Percentiles rank a stretch among this genome's conserved stretches.
These are phyloP conservation scores for Nasturtium officinale DNA, from an alignment of 345 rosid species.

Conservation along the genomic window DNA sequence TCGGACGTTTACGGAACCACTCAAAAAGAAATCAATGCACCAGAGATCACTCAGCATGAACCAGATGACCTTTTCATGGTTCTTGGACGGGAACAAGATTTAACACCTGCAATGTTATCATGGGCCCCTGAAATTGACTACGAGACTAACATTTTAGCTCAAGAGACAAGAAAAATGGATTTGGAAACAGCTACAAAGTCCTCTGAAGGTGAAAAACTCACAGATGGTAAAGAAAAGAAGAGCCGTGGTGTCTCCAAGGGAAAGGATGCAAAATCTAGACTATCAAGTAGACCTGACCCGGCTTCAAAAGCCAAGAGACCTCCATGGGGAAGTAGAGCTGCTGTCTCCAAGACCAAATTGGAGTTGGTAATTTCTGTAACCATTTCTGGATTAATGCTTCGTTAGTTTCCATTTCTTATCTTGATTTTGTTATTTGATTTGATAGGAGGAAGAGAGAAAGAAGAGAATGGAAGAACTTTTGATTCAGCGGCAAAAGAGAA, in stretches of 20 bases:
- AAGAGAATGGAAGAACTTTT: slow-evolving; percentile 77
- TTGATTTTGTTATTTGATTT: slow-evolving; percentile 17
- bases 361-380: slow-evolving; percentile 55
- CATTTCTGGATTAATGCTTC: background rate
- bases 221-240: slow-evolving; percentile 47
- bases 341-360: slow-evolving; percentile 60
- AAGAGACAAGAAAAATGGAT: slow-evolving; percentile 45
- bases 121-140: slow-evolving; percentile 89
- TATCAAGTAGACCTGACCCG: slow-evolving; percentile 53
- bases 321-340: slow-evolving; percentile 59
- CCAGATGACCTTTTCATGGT: slow-evolving; percentile 97
- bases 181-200: slow-evolving; percentile 43
- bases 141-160: slow-evolving; percentile 51
- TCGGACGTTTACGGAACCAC: slow-evolving; percentile 55
- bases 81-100: slow-evolving; percentile 67
- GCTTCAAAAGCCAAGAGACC: slow-evolving; percentile 60
- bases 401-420: slow-evolving; percentile 17
- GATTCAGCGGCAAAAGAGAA: slow-evolving; percentile 87
- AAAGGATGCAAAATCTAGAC: slow-evolving; percentile 62
- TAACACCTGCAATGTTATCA: slow-evolving; percentile 46
- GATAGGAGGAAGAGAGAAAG: slow-evolving; percentile 82
- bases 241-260: slow-evolving; percentile 45
- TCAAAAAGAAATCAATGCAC: slow-evolving; percentile 46
- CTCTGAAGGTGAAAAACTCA: slow-evolving; percentile 39
- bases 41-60: slow-evolving; percentile 50